Conservation (phyloP, 202 grass and related monocot species). For the Panicum hallii region DNA sequence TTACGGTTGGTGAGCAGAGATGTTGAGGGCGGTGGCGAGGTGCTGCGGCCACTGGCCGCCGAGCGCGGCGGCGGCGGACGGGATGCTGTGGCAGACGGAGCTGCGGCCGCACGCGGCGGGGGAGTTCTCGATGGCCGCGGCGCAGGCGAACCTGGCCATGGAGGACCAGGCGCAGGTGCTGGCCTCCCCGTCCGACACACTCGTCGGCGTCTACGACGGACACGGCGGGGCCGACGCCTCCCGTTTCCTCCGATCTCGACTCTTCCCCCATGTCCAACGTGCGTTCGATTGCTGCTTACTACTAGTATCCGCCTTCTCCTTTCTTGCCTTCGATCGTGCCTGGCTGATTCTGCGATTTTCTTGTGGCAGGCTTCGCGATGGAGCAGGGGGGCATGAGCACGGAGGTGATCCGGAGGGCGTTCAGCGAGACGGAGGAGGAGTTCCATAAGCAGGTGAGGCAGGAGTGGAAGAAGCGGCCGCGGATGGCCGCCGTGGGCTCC, state of each 20-base stretch:
- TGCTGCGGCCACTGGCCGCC: slow-evolving; percentile 72
- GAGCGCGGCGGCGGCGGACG: slow-evolving; percentile 69
- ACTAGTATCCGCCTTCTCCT: background rate
- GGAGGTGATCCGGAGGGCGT: slow-evolving; percentile 77
- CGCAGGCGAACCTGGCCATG: slow-evolving; percentile 76
- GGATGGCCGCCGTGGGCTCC: slow-evolving; percentile 76
- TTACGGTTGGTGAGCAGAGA: slow-evolving; percentile 4
- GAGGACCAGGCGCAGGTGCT: slow-evolving; percentile 98
- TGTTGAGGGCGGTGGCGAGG: slow-evolving; percentile 68
- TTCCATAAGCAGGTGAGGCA: slow-evolving; percentile 75
- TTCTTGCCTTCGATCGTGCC: background rate
- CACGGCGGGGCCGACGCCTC: slow-evolving; percentile 88
- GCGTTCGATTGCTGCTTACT: background rate
- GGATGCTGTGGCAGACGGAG: slow-evolving; percentile 89
- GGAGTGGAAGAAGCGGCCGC: slow-evolving; percentile 61
- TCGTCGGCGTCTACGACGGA: slow-evolving; percentile 91
- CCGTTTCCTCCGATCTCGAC: slow-evolving; percentile 69
- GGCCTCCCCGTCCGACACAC: slow-evolving; percentile 71
- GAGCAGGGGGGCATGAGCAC: slow-evolving; percentile 79
- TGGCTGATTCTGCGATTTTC: slow-evolving; percentile 23
- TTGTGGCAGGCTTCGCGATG: slow-evolving; percentile 58
- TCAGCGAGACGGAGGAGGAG: slow-evolving; percentile 81
- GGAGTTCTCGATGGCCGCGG: slow-evolving; percentile 94
- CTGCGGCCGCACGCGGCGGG: slow-evolving; percentile 85
- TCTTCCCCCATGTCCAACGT: slow-evolving; percentile 83